Conservation (phyloP, 495 filamentous ascomycete species). For the Podospora sp. region DNA sequence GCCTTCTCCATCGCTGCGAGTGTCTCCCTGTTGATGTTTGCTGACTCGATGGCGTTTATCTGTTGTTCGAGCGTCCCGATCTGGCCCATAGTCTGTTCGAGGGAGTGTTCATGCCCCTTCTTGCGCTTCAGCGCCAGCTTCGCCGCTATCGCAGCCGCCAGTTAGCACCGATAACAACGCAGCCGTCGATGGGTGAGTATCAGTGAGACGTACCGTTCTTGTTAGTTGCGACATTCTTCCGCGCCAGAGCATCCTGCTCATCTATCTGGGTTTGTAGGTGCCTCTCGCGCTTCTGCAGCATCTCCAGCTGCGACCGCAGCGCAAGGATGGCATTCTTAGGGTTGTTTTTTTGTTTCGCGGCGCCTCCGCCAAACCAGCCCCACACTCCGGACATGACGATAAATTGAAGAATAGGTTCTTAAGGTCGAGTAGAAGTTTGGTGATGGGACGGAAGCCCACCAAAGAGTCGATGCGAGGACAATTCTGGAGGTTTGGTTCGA, state of each 20-base stretch:
- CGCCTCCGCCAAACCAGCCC: conserved; percentile 84
- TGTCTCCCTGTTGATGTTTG: conserved; percentile 98
- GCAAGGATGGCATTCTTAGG: conserved; percentile 96
- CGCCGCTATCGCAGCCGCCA: conserved; percentile 62
- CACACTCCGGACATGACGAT: conserved; percentile 64
- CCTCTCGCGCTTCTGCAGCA: conserved; percentile 95
- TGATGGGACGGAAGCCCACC: not conserved
- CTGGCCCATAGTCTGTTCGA: conserved; percentile 86
- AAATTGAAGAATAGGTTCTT: conserved; percentile 8
- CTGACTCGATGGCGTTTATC: conserved; percentile 94
- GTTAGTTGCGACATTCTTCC: conserved; percentile 87
- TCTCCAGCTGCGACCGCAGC: conserved; percentile 86
- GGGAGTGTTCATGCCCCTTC: conserved; percentile 86
- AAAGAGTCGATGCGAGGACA: not conserved
- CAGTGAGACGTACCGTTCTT: conserved; percentile 71
- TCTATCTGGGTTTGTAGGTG: conserved; percentile 89
- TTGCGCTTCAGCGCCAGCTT: conserved; percentile 92
- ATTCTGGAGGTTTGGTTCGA: conserved; percentile 10
- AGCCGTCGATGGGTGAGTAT: not conserved
- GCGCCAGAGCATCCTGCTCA: conserved; percentile 89
- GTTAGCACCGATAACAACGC: conserved; percentile 18
- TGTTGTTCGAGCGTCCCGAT: conserved; percentile 92
- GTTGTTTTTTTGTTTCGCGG: conserved; percentile 82
- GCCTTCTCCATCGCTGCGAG: conserved; percentile 91
- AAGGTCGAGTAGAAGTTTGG: not conserved